Percentiles rank a stretch among this genome's conserved stretches.
Conservation (phyloP, 179 eudicot genomes). For the Drosera spatulata region DNA sequence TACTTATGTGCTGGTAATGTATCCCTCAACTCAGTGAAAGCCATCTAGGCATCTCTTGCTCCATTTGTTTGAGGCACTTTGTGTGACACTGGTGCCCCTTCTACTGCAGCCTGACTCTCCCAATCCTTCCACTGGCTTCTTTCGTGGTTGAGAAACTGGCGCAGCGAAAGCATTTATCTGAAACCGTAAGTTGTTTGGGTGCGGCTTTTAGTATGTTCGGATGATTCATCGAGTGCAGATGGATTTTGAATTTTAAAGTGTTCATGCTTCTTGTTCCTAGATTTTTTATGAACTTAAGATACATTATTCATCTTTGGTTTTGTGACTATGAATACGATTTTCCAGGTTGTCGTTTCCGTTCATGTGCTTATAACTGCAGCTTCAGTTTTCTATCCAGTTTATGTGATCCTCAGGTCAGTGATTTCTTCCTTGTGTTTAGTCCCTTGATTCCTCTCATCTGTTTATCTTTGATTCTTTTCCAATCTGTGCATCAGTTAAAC, state of each 20-base stretch:
- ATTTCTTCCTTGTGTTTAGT: conserved; percentile 1
- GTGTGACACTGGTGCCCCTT: conserved; percentile 5
- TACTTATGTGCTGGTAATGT: conserved; percentile 89
- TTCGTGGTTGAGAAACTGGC: conserved; percentile 70
- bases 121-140: conserved; percentile 61
- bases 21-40: too few species aligned
- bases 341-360: conserved; percentile 65
- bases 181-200: conserved; percentile 43
- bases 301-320: too few species aligned
- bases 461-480: too few species aligned
- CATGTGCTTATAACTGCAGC: conserved; percentile 57
- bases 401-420: conserved; percentile 84
- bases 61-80: conserved; percentile 4
- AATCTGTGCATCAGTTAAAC: too few species aligned
- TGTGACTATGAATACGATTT: conserved; percentile 1
- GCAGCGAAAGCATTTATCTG: conserved; percentile 39
- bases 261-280: too few species aligned
- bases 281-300: too few species aligned
- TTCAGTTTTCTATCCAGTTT: conserved; percentile 66
- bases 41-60: background rate
- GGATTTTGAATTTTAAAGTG: too few species aligned
- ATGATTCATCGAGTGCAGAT: background rate
- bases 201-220: background rate
- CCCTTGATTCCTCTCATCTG: too few species aligned
- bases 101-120: conserved; percentile 59